Base-by-base conservation (phyloP, 495 filamentous ascomycete genomes). In the Podospora conica region DNA sequence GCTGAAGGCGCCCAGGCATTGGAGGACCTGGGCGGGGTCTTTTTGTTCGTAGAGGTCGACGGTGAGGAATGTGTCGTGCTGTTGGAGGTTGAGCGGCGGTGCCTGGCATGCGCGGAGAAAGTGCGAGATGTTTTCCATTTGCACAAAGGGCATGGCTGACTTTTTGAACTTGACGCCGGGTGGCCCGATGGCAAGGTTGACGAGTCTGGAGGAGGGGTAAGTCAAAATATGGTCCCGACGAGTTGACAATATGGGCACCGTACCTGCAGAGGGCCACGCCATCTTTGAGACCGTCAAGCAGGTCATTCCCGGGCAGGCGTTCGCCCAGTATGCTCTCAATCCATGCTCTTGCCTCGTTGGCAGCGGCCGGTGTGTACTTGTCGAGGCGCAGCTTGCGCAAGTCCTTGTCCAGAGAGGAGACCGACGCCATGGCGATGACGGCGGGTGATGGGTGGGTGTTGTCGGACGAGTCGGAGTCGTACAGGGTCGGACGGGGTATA, bases 61-160 rank as follows among this genome's bases (percentile, higher is more conserved):
- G 3, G 96, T 99, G 65, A 97, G 86, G 78, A 99, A 99, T 68
- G 93, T 85, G 75, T 99, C 96, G 79, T 98, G 96, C 4, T 94
- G 86, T 29, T 91, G 92, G 48, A 99, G 85, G 75, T 87, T 91
- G 31, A 99, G 81, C 3, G 96, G 95, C 27, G 90, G 86, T 53
- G 82, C 78, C 75, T 96, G 90, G 78, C 92, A 92, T 59, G 92
- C 91, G 69, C 86, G 87, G 58, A 99, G 87, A 80, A 97, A 99
- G 74, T 95, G 91, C 9, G 94, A 96, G 72, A 99, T 97, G 71
- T 99, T 98, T 75, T 99, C 95, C 95, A 97, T 98, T 77, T 98
- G 96, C 31, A 98, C 93, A 77, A 98, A 98, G 3, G 95, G 95
- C 93, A 97, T 98, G 25, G 87, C 72, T 0, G 91, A 96, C 65